Base-by-base conservation (phyloP, 73 alveolate species). In the Breviolum minutum region DNA sequence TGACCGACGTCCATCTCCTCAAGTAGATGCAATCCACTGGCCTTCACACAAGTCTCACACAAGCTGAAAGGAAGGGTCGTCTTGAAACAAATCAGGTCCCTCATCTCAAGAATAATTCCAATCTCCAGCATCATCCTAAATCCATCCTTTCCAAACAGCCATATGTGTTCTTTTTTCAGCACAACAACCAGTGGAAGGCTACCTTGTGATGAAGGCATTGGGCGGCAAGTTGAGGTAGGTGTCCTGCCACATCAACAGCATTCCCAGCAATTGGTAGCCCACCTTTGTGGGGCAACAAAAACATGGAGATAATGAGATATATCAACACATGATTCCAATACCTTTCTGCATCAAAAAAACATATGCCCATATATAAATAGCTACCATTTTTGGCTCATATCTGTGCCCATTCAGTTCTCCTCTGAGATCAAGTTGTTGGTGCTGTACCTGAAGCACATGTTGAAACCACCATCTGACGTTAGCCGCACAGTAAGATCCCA, bases 161-260 rank as follows among this genome's bases (percentile, higher is more conserved):
- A 30, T 9, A 22, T 2, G n/a, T 61, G 63, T 9, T 3, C 63
- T 27, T 12, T 27, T 30, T 0, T 9, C 64, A 9, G 10, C 77
- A 85, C 74, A 4, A 24, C 7, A 48, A 32, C 13, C 54, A 14
- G 24, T 11, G 27, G 32, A 9, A 54, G 27, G 24, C 7, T 30
- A 87, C 96, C 96, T 89, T 16, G 54, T 54, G 87, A 89, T 54
- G 32, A 89, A 89, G 63, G 96, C 40, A 27, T 73, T 74, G 17
- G 86, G 74, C 22, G 87, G 87, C 96, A 89, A 22, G 96, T 27
- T 89, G 87, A 70, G 48, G 29, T n/a, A 89, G 73, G 96, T 89
- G 96, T 89, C 95, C 95, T 88, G 70, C 63, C 29, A 40, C 1
- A 26, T 30, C 83, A 60, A 4, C 24, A 30, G 17, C 77, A 22